These are phyloP conservation scores for Mycena sanguinolenta DNA, from an alignment of 768 basidiomycete species.

Conservation along the genomic window DNA sequence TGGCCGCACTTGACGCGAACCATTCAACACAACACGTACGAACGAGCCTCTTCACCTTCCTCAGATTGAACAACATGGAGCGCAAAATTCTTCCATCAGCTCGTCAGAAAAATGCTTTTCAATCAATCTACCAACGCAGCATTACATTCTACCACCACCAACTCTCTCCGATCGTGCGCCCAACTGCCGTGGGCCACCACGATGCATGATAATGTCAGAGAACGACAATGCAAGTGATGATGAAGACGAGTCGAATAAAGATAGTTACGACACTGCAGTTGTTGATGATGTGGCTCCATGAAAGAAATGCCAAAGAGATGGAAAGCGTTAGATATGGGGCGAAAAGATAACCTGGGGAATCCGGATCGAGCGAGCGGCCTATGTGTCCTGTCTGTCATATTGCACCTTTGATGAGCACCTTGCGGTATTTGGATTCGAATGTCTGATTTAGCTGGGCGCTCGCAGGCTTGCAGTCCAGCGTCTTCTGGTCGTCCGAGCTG, in stretches of 20 bases:
- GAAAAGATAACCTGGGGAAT: conserved; percentile 34
- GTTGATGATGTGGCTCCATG: conserved; percentile 22
- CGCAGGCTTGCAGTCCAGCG: conserved; percentile 80
- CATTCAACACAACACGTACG: no score
- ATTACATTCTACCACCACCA: no score
- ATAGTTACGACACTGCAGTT: conserved; percentile 30
- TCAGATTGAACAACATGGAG: no score
- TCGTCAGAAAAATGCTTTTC: no score
- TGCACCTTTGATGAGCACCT: conserved; percentile 93
- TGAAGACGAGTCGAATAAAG: conserved; percentile 32
- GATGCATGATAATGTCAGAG: no score
- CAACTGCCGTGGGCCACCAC: no score
- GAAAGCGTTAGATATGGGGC: conserved; percentile 29
- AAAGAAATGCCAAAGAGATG: conserved; percentile 9
- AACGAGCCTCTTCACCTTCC: no score
- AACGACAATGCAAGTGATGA: conserved; percentile 17
- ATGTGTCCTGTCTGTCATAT: conserved; percentile 65
- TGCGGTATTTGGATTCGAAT: conserved; percentile 86
- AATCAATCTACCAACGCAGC: no score
- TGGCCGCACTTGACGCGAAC: no score
- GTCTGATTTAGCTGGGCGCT: conserved; percentile 67
- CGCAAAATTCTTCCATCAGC: no score
- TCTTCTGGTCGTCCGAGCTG: conserved; percentile 71
- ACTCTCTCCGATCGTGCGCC: no score
- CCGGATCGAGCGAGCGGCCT: conserved; percentile 31